A percentile compares a stretch with the other conserved stretches of the same genome.
phyloP scores from a whole-genome alignment of 2,329 filamentous ascomycete genomes.

The Ceratocystis papillata region DNA sequence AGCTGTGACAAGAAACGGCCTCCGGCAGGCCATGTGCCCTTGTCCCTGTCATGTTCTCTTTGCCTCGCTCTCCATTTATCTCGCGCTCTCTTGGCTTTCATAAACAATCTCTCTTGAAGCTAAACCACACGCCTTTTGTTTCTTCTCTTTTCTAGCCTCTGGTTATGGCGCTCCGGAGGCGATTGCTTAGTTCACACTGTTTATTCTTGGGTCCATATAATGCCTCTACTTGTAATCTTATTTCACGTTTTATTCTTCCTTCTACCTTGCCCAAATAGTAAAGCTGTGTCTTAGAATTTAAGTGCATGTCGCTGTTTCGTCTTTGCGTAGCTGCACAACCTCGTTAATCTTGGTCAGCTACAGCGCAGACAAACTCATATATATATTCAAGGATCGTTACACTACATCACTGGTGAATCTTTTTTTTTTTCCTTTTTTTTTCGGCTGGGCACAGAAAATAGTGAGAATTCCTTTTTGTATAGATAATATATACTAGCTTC shows the following conservation, averaged over 20 bases:
- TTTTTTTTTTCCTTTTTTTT: no score
- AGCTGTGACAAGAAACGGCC: neutral
- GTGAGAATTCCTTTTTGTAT: no score
- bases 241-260: neutral
- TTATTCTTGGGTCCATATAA: neutral
- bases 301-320: neutral
- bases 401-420: no score
- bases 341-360: no score
- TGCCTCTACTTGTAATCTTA: conserved; percentile 1
- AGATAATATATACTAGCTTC: neutral
- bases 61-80: neutral
- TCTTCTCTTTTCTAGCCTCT: no score
- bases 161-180: neutral
- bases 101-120: neutral
- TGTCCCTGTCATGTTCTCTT: neutral
- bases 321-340: no score
- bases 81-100: neutral
- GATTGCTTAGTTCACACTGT: neutral
- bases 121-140: no score
- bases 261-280: neutral
- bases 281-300: neutral
- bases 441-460: neutral
- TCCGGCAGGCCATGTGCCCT: neutral
- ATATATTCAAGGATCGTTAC: no score
- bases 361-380: no score